Percentiles rank a stretch among this genome's conserved stretches.
Conservation (phyloP, 2,329 filamentous ascomycete genomes). For the Macroventuria anomochaeta region DNA sequence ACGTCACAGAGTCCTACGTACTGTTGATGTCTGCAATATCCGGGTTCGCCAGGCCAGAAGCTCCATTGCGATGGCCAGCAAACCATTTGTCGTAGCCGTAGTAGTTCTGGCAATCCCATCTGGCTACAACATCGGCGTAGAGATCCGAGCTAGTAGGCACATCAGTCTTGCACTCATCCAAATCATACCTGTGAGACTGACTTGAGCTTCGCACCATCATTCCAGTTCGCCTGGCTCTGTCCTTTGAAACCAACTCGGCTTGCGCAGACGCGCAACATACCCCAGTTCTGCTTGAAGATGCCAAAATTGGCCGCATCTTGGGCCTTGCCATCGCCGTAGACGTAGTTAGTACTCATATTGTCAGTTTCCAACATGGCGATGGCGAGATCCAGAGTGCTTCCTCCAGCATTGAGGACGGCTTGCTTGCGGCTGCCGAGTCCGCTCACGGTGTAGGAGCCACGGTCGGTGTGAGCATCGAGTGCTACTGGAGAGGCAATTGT, state of each 20-base stretch:
- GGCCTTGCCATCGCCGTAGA: background rate
- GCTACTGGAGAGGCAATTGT: background rate
- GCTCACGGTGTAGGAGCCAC: background rate
- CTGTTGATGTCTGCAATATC: conserved; percentile 1
- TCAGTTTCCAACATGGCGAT: background rate
- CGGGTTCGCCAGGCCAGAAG: background rate
- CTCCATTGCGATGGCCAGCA: conserved; percentile 2
- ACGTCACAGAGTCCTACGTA: background rate
- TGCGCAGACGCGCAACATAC: background rate
- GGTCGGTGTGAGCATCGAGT: background rate
- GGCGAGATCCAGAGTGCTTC: background rate
- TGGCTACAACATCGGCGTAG: background rate
- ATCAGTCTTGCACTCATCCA: background rate
- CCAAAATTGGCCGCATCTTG: conserved; percentile 2
- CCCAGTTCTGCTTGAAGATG: conserved; percentile 4
- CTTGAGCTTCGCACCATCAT: background rate
- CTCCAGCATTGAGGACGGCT: background rate
- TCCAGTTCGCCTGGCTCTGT: background rate
- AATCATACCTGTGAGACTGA: background rate
- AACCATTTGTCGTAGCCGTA: conserved; percentile 4
- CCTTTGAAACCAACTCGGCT: background rate
- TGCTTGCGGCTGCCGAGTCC: background rate
- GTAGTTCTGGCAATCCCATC: background rate
- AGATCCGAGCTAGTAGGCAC: background rate
- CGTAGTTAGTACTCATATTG: background rate